Conservation (phyloP, 148 eudicot species). For the Bassia scoparia region DNA sequence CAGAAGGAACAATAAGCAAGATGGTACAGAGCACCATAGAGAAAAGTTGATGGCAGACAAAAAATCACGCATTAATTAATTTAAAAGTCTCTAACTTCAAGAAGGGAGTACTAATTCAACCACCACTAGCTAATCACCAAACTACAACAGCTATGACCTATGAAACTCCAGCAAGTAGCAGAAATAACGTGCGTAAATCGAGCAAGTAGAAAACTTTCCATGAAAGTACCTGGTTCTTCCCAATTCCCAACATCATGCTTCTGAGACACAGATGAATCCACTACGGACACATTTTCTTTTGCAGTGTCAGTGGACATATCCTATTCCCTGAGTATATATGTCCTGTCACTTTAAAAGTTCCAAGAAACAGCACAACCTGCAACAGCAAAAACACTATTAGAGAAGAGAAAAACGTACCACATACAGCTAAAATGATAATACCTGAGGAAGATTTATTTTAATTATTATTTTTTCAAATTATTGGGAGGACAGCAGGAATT, state of each 20-base stretch:
- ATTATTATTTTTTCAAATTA: no score
- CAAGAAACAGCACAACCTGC: constrained; percentile 8
- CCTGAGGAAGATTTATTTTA: no score
- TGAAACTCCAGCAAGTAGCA: not conserved
- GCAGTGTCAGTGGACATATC: constrained; percentile 60
- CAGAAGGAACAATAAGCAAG: not conserved
- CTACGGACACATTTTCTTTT: constrained; percentile 52
- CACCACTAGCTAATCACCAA: not conserved
- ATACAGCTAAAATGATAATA: not conserved
- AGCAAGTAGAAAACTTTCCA: constrained; percentile 7
- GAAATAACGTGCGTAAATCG: not conserved
- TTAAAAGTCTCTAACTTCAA: not conserved
- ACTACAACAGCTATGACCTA: not conserved
- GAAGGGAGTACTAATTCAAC: not conserved
- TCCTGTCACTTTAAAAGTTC: not conserved
- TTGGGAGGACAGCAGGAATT: not conserved
- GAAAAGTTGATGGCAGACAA: not conserved
- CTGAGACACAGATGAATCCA: constrained; percentile 60
- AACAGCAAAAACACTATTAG: not conserved
- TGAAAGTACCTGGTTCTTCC: constrained; percentile 52
- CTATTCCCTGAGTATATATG: constrained; percentile 28
- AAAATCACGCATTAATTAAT: not conserved
- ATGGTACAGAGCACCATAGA: not conserved
- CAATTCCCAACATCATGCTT: constrained; percentile 44
- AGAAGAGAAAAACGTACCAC: not conserved